These are phyloP conservation scores for Pseudisothecium myosuroides DNA, from an alignment of 225 moss, liverwort and hornwort genomes.

Conservation along the genomic window DNA sequence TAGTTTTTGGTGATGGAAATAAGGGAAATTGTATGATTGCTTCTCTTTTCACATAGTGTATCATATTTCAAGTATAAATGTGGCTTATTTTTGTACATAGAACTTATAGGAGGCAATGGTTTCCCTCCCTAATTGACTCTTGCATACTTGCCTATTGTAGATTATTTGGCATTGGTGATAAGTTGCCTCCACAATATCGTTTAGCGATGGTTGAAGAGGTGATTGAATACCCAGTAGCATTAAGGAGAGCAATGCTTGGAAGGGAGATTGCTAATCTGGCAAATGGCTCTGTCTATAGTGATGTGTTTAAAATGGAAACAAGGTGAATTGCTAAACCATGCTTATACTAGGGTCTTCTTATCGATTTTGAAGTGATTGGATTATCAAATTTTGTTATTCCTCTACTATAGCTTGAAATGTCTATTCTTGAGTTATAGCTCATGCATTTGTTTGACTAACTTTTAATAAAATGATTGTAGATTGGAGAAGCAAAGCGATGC, in stretches of 20 bases:
- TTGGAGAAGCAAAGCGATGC: not conserved
- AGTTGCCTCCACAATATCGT: not conserved
- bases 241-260: rapidly evolving
- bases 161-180: not conserved
- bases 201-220: not conserved
- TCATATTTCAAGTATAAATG: not conserved
- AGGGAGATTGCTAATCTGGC: not conserved
- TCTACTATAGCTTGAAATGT: not conserved
- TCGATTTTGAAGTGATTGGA: not conserved
- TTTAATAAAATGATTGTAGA: not conserved
- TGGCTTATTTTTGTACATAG: not conserved
- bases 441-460: not conserved
- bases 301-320: not conserved
- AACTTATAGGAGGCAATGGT: not conserved
- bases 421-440: not conserved
- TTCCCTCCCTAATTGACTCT: not conserved
- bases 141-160: not conserved
- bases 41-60: not conserved
- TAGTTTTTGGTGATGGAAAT: not conserved
- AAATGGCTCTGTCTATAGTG: not conserved
- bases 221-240: rapidly evolving
- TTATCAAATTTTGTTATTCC: not conserved
- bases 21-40: not conserved
- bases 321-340: not conserved
- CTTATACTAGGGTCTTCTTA: not conserved